Conservation (phyloP, 2,329 filamentous ascomycete genomes). For the Pseudogymnoascus sp. region DNA sequence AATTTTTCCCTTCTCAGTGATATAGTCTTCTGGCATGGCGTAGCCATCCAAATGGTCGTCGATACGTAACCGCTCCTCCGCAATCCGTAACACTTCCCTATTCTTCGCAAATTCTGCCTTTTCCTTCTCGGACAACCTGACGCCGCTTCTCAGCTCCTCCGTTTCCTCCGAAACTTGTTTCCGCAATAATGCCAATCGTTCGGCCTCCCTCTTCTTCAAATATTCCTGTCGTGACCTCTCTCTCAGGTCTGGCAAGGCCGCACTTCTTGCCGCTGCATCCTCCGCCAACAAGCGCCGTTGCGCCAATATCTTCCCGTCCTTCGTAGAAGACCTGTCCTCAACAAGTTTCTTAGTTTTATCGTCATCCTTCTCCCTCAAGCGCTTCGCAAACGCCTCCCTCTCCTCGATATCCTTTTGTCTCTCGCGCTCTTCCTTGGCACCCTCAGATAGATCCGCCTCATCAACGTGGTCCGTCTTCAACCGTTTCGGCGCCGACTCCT, state of each 20-base stretch:
- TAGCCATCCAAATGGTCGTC: slow-evolving; percentile 92
- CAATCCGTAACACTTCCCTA: slow-evolving; percentile 68
- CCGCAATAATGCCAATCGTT: slow-evolving; percentile 75
- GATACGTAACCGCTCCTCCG: slow-evolving; percentile 76
- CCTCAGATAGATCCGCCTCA: slow-evolving; percentile 47
- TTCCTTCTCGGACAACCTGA: slow-evolving; percentile 66
- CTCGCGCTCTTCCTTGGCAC: slow-evolving; percentile 47
- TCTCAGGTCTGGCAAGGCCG: slow-evolving; percentile 71
- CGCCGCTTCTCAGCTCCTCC: slow-evolving; percentile 68
- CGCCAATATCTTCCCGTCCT: slow-evolving; percentile 47
- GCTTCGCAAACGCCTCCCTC: slow-evolving; percentile 69
- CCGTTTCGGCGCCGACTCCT: slow-evolving; percentile 63
- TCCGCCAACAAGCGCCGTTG: slow-evolving; percentile 56
- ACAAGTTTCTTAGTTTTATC: slow-evolving; percentile 61
- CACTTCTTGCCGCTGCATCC: slow-evolving; percentile 56
- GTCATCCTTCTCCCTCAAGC: slow-evolving; percentile 63
- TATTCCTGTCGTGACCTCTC: slow-evolving; percentile 86
- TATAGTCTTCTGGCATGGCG: slow-evolving; percentile 87
- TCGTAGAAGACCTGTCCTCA: slow-evolving; percentile 48
- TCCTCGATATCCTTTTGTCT: slow-evolving; percentile 62
- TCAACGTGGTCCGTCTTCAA: slow-evolving; percentile 53
- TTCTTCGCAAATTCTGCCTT: slow-evolving; percentile 86
- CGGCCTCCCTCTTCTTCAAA: slow-evolving; percentile 81
- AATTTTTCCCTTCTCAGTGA: slow-evolving; percentile 86
- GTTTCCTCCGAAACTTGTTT: slow-evolving; percentile 87